A percentile compares a stretch with the other conserved stretches of the same genome.
These are phyloP conservation scores for Sclerotinia sclerotiorum DNA, from an alignment of 2,329 filamentous ascomycete genomes.

Conservation along the genomic window DNA sequence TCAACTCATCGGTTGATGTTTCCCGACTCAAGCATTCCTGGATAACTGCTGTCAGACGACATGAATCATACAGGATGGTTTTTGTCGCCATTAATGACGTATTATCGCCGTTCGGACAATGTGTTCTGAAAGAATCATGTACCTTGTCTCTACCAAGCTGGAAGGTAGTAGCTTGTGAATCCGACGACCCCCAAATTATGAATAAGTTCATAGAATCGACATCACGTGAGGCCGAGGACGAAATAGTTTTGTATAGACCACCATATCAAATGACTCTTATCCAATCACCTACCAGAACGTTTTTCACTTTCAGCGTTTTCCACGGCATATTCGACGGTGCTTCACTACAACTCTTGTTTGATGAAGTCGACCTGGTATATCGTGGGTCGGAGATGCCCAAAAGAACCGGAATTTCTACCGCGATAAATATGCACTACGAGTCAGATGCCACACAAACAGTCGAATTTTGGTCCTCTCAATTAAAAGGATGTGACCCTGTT, in stretches of 20 bases:
- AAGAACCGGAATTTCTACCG: constrained; percentile 4
- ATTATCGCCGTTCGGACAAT: constrained; percentile 14
- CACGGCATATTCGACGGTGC: constrained; percentile 10
- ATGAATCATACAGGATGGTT: constrained; percentile 13
- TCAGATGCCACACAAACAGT: neutral
- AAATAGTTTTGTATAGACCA: neutral
- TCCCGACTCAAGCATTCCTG: constrained; percentile 1
- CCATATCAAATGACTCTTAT: constrained; percentile 2
- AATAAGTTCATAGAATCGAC: neutral
- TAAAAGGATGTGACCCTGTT: constrained; percentile 10
- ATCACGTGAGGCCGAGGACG: neutral
- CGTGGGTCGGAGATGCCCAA: neutral
- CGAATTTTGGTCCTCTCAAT: constrained; percentile 10
- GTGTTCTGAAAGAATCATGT: constrained; percentile 3
- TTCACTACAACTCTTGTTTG: constrained; percentile 12
- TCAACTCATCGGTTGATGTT: neutral
- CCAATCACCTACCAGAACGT: neutral
- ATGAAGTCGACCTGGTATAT: constrained; percentile 5
- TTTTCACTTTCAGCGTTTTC: constrained; percentile 5
- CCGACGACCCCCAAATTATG: neutral
- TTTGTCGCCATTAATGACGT: constrained; percentile 7
- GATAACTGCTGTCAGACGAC: neutral
- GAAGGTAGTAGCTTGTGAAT: neutral
- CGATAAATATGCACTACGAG: constrained; percentile 5
- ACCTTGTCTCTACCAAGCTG: neutral